These are phyloP conservation scores for Trichoderma parareesei DNA, from an alignment of 495 filamentous ascomycete species.

Conservation along the genomic window DNA sequence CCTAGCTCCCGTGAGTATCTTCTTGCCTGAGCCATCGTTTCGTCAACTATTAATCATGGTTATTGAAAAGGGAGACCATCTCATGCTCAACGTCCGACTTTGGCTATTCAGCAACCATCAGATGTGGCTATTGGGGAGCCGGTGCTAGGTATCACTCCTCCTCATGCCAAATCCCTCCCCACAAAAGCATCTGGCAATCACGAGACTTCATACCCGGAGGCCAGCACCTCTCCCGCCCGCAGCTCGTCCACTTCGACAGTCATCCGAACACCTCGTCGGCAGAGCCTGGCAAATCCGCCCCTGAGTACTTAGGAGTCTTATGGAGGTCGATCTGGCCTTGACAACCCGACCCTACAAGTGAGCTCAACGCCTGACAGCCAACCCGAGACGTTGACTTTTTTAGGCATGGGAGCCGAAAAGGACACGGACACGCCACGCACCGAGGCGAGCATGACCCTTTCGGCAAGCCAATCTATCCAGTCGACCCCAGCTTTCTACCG, in stretches of 20 bases:
- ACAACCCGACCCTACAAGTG: neutral
- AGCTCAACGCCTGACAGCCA: constrained; percentile 7
- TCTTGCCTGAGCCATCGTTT: neutral
- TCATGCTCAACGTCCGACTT: neutral
- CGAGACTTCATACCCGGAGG: neutral
- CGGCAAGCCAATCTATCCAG: neutral
- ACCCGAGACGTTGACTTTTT: constrained; percentile 25
- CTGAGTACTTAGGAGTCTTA: neutral
- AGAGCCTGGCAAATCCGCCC: neutral
- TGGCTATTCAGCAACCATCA: neutral
- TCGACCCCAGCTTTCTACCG: neutral
- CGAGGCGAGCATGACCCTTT: neutral
- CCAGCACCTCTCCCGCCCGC: neutral
- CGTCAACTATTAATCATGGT: neutral
- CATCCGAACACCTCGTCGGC: neutral
- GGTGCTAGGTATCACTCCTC: neutral
- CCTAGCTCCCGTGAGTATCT: constrained; percentile 22
- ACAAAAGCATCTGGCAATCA: neutral
- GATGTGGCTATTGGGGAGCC: neutral
- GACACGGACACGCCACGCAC: neutral
- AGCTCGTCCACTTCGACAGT: constrained; percentile 1
- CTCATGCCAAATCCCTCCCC: neutral
- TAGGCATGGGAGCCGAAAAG: constrained; percentile 21
- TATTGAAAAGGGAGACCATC: neutral
- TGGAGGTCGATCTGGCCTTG: neutral